Evolutionary conservation across 2,329 filamentous ascomycete genomes (phyloP).

Genomic region (Fusarium odoratissimum): DNA sequence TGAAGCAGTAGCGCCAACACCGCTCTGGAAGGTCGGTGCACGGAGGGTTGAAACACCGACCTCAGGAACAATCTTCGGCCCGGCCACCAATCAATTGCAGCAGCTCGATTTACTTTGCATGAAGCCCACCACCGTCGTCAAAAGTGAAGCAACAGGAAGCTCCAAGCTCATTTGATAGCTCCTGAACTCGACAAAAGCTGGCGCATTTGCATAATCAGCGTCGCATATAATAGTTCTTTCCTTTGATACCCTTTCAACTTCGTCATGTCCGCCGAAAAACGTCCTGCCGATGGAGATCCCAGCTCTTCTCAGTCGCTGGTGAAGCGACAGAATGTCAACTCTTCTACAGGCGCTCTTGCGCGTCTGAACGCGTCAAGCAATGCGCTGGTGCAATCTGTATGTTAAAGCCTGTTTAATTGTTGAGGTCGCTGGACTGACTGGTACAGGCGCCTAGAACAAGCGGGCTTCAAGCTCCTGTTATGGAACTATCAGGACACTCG

Average conservation of each 20-base stretch:
- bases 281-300: constrained; percentile 87
- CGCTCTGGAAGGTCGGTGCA: constrained; percentile 39
- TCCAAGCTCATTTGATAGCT: constrained; percentile 22
- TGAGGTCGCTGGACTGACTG: constrained; percentile 19
- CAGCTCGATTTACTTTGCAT: constrained; percentile 33
- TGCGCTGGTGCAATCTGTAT: constrained; percentile 64
- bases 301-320: constrained; percentile 83
- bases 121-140: constrained; percentile 31
- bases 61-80: constrained; percentile 52
- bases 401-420: constrained; percentile 26
- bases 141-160: constrained; percentile 27
- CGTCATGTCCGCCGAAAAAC: constrained; percentile 91
- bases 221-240: constrained; percentile 4
- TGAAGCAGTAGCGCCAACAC: constrained; percentile 35
- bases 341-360: constrained; percentile 60
- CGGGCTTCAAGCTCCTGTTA: constrained; percentile 87
- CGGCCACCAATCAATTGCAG: constrained; percentile 47
- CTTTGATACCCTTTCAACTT: neutral
- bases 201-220: constrained; percentile 15
- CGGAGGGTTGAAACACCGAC: constrained; percentile 40
- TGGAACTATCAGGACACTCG: constrained; percentile 86
- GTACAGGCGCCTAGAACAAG: constrained; percentile 81
- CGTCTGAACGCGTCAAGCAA: constrained; percentile 62
- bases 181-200: neutral
- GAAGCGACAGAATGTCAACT: constrained; percentile 83